Conservation (phyloP, 768 basidiomycete genomes). For the Lactarius hatsudake region DNA sequence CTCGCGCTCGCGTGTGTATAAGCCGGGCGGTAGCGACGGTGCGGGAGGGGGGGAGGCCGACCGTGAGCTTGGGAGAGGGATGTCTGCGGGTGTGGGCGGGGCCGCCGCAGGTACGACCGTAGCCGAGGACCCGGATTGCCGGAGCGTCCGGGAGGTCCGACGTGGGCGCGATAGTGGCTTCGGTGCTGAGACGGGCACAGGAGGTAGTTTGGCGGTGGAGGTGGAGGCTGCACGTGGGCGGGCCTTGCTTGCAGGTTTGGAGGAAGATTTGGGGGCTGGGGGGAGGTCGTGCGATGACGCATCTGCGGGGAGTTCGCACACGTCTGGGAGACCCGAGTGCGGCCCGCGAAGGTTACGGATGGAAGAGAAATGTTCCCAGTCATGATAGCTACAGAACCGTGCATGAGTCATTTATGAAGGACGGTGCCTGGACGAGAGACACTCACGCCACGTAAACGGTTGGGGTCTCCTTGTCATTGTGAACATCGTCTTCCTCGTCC, state of each 20-base stretch:
- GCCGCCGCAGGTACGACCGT: constrained; percentile 10
- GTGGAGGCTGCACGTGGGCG: constrained; percentile 21
- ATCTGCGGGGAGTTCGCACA: constrained; percentile 48
- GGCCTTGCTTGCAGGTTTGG: constrained; percentile 31
- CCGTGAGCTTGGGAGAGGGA: constrained; percentile 39
- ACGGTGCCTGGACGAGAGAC: constrained; percentile 22
- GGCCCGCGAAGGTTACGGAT: constrained; percentile 85
- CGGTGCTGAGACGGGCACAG: constrained; percentile 22
- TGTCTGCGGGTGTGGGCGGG: constrained; percentile 35
- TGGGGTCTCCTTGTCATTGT: constrained; percentile 37
- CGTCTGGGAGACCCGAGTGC: constrained; percentile 68
- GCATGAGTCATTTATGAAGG: not conserved
- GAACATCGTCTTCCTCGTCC: constrained; percentile 32
- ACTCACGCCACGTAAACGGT: constrained; percentile 82
- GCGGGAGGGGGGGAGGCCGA: constrained; percentile 35
- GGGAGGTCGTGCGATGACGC: constrained; percentile 34
- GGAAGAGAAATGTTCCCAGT: constrained; percentile 95
- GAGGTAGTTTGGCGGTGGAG: constrained; percentile 23
- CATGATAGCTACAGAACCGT: constrained; percentile 61
- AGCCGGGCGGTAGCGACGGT: constrained; percentile 32
- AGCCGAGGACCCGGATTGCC: constrained; percentile 10
- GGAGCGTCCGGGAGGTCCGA: constrained; percentile 15
- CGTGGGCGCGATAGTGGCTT: constrained; percentile 23
- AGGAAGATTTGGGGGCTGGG: constrained; percentile 31
- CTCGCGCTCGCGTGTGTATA: constrained; percentile 33